Percentiles rank a stretch among this genome's conserved stretches.
Conservation (phyloP, 176 grass and related monocot genomes). For the Zizania latifolia region DNA sequence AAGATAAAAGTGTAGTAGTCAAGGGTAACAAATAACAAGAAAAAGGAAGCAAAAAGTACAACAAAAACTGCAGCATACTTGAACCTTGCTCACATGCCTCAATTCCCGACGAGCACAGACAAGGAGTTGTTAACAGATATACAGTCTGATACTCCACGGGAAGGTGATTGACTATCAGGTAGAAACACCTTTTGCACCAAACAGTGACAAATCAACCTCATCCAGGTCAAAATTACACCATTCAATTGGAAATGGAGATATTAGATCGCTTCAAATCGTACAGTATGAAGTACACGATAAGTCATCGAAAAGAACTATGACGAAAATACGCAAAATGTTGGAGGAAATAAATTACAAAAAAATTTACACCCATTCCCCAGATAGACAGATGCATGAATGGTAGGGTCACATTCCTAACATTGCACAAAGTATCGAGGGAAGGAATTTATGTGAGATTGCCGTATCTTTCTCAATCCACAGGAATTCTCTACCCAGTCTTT, state of each 20-base stretch:
- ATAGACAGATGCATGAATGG: constrained; percentile 4
- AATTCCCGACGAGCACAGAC: background rate
- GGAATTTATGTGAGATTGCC: background rate
- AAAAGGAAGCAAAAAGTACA: no score
- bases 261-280: background rate
- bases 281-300: constrained; percentile 9
- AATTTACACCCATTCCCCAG: constrained; percentile 18
- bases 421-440: background rate
- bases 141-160: background rate
- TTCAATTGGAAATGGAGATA: background rate
- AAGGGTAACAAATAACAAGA: no score
- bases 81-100: no score
- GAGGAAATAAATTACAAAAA: constrained; percentile 16
- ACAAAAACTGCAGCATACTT: no score
- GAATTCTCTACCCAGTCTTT: constrained; percentile 21
- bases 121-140: background rate
- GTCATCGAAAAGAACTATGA: background rate
- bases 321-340: background rate
- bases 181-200: background rate
- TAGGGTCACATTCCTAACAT: constrained; percentile 1
- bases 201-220: background rate
- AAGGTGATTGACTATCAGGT: background rate
- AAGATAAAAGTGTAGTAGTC: no score
- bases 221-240: constrained; percentile 10
- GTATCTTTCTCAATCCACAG: constrained; percentile 13